Base-by-base conservation (phyloP, 257 asterid genomes). In the Solanum chilense region DNA sequence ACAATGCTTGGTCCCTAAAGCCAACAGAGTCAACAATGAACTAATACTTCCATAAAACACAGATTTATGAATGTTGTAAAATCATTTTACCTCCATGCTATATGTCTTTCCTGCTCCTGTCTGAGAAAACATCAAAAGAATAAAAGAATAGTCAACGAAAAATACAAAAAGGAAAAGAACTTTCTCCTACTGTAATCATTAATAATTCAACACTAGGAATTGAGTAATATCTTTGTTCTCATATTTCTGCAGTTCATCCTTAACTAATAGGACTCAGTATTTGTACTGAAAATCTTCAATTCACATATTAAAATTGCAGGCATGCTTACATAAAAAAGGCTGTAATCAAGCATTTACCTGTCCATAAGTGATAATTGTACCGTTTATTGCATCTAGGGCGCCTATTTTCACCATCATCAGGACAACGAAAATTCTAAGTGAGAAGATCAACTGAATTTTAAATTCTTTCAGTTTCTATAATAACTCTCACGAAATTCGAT, bases 51-150 rank as follows among this genome's bases (percentile, higher is more conserved):
- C 62, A 75, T 69, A 73, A 25, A 75, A 81, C 13, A 10, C 81
- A 35, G 42, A 41, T 35, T 74, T 80, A 85, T 82, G 87, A 27
- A 69, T 21, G 58, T 39, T 78, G 44, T 73, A 60, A 52, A 81
- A 86, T 89, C 83, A 88, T 66, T 82, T 90, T 91, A 95, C 98
- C 98, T 95, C 97, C 94, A 95, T 93, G 92, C 93, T 94, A 91
- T 95, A 95, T 78, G 98, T 94, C 94, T 95, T 95, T 87, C 98
- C 98, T 37, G 98, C 98, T 88, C 98, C 98, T 82, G 98, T 95
- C 98, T 95, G 95, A 68, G 39, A 89, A 78, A 87, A 9, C 27
- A 42, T 87, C 68, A 88, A 90, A 74, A 84, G 9, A 25, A 44
- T 78, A 90, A 74, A 74, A 84, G 64, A 25, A 45, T 45, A 15